phyloP scores from a whole-genome alignment of 768 basidiomycete genomes.

The Tricholoma hemisulphureum region DNA sequence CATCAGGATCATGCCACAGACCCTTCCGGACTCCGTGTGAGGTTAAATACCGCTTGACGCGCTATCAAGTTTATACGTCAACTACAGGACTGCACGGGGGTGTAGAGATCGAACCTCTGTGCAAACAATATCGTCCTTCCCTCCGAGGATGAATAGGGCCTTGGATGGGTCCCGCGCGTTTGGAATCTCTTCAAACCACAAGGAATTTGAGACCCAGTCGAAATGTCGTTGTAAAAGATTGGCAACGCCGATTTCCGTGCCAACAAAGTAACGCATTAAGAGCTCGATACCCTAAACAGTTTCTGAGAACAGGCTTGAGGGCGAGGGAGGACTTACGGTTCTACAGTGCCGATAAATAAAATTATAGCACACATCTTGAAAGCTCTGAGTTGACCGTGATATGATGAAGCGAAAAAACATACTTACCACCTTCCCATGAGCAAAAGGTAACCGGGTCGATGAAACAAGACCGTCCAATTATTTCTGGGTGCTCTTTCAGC shows the following conservation, averaged over 20 bases:
- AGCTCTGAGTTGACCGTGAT: background rate
- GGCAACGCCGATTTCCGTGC: conserved; percentile 83
- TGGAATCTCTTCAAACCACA: conserved; percentile 91
- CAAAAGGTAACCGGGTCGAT: conserved; percentile 91
- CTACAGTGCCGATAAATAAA: conserved; percentile 75
- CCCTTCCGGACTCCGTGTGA: conserved; percentile 73
- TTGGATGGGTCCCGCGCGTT: conserved; percentile 65
- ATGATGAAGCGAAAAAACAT: conserved; percentile 10
- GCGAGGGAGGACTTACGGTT: conserved; percentile 45
- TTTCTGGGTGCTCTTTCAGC: conserved; percentile 69
- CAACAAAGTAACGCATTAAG: conserved; percentile 84
- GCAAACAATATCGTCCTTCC: conserved; percentile 76
- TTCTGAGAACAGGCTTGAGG: conserved; percentile 2
- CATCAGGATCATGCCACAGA: conserved; percentile 61
- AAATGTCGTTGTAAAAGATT: conserved; percentile 82
- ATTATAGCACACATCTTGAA: conserved; percentile 84
- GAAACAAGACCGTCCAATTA: conserved; percentile 78
- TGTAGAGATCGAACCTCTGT: conserved; percentile 48
- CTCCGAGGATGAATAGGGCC: conserved; percentile 78
- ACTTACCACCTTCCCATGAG: conserved; percentile 88
- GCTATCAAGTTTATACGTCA: conserved; percentile 37
- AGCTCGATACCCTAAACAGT: conserved; percentile 65
- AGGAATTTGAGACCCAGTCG: conserved; percentile 82
- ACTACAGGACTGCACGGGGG: background rate
- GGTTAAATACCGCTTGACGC: conserved; percentile 69